Evolutionary conservation across 306 rosid genomes (phyloP), one percentile per base, ranked within the genome.

Genomic region (Cicer judaicum): DNA sequence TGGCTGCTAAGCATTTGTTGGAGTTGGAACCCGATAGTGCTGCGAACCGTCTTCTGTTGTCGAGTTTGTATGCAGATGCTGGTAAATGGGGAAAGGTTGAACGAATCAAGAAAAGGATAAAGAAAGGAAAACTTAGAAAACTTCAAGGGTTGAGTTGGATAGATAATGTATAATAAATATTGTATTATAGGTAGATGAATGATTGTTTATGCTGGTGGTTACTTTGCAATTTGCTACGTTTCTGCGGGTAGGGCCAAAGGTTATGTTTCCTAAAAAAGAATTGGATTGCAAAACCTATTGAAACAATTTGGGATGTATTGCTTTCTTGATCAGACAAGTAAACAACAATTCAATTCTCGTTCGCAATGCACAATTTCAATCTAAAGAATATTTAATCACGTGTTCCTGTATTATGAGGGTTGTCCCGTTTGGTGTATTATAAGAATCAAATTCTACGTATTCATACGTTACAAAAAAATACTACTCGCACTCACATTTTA

Each of bases 81-180:
- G 97, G 96, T 11, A 83, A 80, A 71, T 91, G 98, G 94, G 89
- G 80, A 68, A 82, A 76, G 21, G 92, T 88, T 75, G 91, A 88
- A 70, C 81, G 85, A 86, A 75, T 93, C 85, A 91, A 85, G 87
- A 91, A 77, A 68, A 84, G 76, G 75, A 84, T 83, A 75, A 89
- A 80, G 85, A 88, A 77, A 79, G 87, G 87, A n/a, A 88, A 80
- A 57, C 52, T 70, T 2, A 85, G 73, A 59, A 89, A 84, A 78
- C 81, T 91, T 75, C 88, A 90, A 34, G 97, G 97, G 15, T 86
- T 89, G 85, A 93, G 98, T 87, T 91, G 98, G 97, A 87, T 86
- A 69, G 90, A 85, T 76, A 80, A 79, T 68, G 77, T 24, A 69
- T 84, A 74, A 81, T 52, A 69, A 68, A 44, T 34, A 67, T 78